Percentiles rank a stretch among this genome's conserved stretches.
phyloP scores from a whole-genome alignment of 805 yeast genomes.

The Metschnikowia matae region DNA sequence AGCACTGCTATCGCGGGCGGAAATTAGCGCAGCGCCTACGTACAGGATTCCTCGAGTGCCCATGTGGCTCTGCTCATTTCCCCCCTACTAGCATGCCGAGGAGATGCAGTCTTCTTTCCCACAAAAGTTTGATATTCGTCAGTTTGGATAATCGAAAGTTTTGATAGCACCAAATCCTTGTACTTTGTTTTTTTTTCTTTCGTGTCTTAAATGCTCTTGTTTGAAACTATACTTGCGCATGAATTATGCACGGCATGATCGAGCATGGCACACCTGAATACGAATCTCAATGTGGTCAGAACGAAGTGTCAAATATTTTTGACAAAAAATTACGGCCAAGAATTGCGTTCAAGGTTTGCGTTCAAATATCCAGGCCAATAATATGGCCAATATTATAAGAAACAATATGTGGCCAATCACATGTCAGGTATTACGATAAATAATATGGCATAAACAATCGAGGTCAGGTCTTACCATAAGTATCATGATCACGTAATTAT shows the following conservation, averaged over 20 bases:
- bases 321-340: no score
- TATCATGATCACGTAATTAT: no score
- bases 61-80: not conserved
- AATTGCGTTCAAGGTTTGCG: no score
- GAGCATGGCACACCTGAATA: not conserved
- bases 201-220: not conserved
- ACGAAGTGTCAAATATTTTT: no score
- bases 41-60: conserved; percentile 1
- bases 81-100: not conserved
- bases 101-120: not conserved
- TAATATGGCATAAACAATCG: no score
- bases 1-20: not conserved
- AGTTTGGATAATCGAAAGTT: not conserved
- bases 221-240: not conserved
- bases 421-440: no score
- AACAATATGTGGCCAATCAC: no score
- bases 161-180: not conserved
- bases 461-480: no score
- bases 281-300: not conserved
- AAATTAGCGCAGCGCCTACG: not conserved
- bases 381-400: no score
- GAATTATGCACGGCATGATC: not conserved
- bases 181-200: not conserved
- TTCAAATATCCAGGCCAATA: no score
- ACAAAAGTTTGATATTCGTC: not conserved